These are phyloP conservation scores for Botrytis cinerea DNA, from an alignment of 2,329 filamentous ascomycete genomes.

Conservation along the genomic window DNA sequence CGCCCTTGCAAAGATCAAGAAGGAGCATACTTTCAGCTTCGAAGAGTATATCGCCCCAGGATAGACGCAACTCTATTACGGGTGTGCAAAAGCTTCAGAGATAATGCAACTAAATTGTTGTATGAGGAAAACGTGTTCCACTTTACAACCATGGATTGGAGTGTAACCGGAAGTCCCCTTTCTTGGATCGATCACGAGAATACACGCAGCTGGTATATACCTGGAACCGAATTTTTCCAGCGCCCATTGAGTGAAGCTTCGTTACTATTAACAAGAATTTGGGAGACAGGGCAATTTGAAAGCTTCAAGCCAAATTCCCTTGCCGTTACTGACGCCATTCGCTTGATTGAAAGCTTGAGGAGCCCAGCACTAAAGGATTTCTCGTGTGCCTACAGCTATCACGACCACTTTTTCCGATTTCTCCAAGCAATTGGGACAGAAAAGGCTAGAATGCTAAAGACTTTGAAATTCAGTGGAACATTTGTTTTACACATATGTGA, in stretches of 20 bases:
- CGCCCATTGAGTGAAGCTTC: background rate
- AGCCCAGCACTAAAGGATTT: background rate
- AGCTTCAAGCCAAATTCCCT: no score
- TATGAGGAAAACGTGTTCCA: background rate
- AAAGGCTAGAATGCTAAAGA: background rate
- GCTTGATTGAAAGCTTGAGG: background rate
- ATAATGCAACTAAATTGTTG: background rate
- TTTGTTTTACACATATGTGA: background rate
- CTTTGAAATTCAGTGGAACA: background rate
- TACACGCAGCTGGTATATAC: no score
- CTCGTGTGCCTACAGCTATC: background rate
- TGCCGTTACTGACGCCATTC: background rate
- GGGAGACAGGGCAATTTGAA: background rate
- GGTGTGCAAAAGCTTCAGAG: background rate
- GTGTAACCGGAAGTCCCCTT: background rate
- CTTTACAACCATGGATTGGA: background rate
- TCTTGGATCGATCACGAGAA: background rate
- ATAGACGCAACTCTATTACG: slow-evolving; percentile 1
- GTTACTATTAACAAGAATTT: rapidly evolving
- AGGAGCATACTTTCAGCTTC: background rate
- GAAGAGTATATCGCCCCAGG: background rate
- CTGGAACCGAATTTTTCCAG: background rate
- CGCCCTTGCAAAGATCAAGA: background rate
- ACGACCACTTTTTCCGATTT: slow-evolving; percentile 8
- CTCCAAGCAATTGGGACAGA: background rate